Evolutionary conservation across 805 yeast species (phyloP).

Genomic region (Phaffomyces thermotolerans): DNA sequence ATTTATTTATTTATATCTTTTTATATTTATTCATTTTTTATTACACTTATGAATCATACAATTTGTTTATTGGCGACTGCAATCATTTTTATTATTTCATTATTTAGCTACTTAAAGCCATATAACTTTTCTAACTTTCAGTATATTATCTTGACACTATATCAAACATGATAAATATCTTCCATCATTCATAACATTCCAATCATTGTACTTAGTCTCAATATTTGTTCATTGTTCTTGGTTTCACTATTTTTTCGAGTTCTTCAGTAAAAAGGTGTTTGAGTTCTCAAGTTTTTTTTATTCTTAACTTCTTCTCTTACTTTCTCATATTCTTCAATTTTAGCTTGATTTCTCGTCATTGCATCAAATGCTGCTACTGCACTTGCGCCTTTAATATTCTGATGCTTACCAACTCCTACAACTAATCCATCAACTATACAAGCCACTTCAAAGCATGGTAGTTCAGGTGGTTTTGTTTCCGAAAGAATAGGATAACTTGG

Average conservation of each 20-base stretch:
- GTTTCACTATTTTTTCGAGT: too few relatives aligned
- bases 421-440: conserved; percentile 58
- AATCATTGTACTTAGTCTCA: too few relatives aligned
- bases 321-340: conserved; percentile 39
- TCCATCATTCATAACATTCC: too few relatives aligned
- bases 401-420: conserved; percentile 63
- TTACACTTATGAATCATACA: too few relatives aligned
- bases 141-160: too few relatives aligned
- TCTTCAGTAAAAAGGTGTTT: background rate
- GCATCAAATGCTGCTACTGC: conserved; percentile 75
- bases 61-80: too few relatives aligned
- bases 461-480: conserved; percentile 33
- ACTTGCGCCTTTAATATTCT: conserved; percentile 63
- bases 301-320: conserved; percentile 2
- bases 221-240: too few relatives aligned
- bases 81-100: too few relatives aligned
- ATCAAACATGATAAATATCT: too few relatives aligned
- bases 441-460: conserved; percentile 38
- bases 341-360: conserved; percentile 40
- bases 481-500: conserved; percentile 43
- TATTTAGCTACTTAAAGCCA: too few relatives aligned
- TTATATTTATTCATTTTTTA: too few relatives aligned
- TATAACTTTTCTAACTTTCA: too few relatives aligned
- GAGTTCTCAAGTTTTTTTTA: background rate
- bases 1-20: background rate